Evolutionary conservation across 2,329 filamentous ascomycete genomes (phyloP), one percentile per base, ranked within the genome.

Genomic region (Neonectria hederae): DNA sequence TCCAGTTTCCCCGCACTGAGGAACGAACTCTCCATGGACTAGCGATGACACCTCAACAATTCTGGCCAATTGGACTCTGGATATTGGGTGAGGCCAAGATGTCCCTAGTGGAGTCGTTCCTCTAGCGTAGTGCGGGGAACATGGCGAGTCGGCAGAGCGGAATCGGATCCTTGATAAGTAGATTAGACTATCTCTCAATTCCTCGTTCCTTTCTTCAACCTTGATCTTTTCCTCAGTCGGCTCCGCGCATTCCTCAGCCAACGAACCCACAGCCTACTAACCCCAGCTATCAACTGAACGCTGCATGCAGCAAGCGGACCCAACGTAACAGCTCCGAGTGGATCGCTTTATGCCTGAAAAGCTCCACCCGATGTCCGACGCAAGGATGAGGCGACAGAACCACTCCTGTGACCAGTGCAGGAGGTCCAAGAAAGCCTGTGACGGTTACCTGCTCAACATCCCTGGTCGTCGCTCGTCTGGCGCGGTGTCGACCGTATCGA

Each of bases 381-480:
- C 57, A 4, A 67, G 49, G 49, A 59, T 61, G 24, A 61, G 70
- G 46, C 68, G 68, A 1, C 69, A 72, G 51, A 72, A 72, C 32
- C 69, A 72, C 28, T 72, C 71, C 4, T 74, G 72, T 45, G 69
- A 74, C 11, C 68, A 71, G 35, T 74, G 72, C 59, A 62, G 65
- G 32, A 59, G 65, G 48, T 73, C 72, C 21, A 74, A 74, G 49
- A 72, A 72, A 54, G 71, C 71, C 5, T 74, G 72, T 54, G 72
- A 74, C 63, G 72, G 70, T n/a, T 72, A 63, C 24, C 17, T 62
- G 21, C 63, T 74, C 14, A 69, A 70, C 24, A 60, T 51, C 7
- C 40, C 52, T n/a, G 58, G 46, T 24, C 61, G 55, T 4, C 57
- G 49, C 22, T 45, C 38, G 32, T 53, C 59, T 22, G 63, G 53